Evolutionary conservation across 768 basidiomycete genomes (phyloP), one percentile per base, ranked within the genome.

Genomic region (Phylloporus sp.): DNA sequence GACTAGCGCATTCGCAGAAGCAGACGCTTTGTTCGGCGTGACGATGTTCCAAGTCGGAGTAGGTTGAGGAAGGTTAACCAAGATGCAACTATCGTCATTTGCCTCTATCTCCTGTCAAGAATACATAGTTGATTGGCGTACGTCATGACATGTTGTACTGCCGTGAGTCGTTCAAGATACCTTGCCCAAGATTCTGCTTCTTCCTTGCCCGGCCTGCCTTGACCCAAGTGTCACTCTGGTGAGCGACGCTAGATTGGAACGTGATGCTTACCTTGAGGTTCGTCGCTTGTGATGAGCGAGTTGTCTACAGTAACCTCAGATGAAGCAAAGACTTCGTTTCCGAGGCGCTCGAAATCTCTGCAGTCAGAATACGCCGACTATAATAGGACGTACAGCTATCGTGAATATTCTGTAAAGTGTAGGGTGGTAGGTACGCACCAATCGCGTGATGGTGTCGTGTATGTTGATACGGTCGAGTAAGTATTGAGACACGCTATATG

Each of bases 41-140:
- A 54, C 54, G 11, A 66, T 58, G 35, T 59, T 61, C 59, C 59
- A 59, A 20, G 45, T 50, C 1, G 54, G 54, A 3, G 28, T 48
- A 35, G 64, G 64, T 40, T 65, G 62, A 6, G 64, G 64, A 39
- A 66, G 64, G 53, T 64, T 57, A 18, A 64, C 59, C 27, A 66
- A 43, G 43, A 64, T 40, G 28, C 59, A 59, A n/a, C 64, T 63
- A 23, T 43, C 26, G 8, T 18, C 13, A 5, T 32, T 43, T 46
- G n/a, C 18, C 10, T 50, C 23, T 18, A 38, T 38, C 3, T 13
- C 16, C 41, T 12, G 42, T 22, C n/a, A n/a, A 23, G 15, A 23
- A 38, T 26, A n/a, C n/a, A n/a, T n/a, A 27, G 8, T 5, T 35
- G 23, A 38, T 12, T 31, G n/a, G 59, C 58, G 40, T 11, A 59